Evolutionary conservation across 768 basidiomycete species (phyloP), one percentile per base, ranked within the genome.

Genomic region (Mrakia frigida): DNA sequence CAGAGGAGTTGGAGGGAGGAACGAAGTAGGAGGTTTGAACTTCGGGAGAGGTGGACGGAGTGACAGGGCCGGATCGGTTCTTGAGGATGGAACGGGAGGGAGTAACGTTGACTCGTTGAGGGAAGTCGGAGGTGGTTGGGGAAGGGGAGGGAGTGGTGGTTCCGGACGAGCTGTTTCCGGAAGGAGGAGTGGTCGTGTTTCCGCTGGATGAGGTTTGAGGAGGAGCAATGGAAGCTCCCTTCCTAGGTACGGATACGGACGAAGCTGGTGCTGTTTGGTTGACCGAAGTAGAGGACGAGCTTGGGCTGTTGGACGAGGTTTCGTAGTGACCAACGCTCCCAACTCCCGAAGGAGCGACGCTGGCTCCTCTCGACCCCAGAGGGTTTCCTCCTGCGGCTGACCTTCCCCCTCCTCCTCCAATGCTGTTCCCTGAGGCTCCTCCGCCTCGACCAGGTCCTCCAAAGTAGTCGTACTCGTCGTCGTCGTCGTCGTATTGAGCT

Each of bases 381-480:
- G 84, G 41, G 41, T 52, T 74, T 11, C 35, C 80, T 79, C 75
- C 74, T 84, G 84, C 70, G 78, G 80, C 73, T 79, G 65, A 52
- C 37, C 76, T 76, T 74, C 83, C 79, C 77, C 80, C 80, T 25
- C 76, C 75, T 74, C 83, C 79, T 78, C 80, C 80, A 39, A 80
- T 79, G 73, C 80, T 83, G 52, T 82, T 83, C 16, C 46, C 46
- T 18, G 18, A 14, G 33, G 56, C 23, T 28, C 23, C 56, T 56
- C 76, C 81, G 79, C 87, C 87, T 21, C 88, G 84, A 80, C 88
- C 88, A 13, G 89, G 86, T 2, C 87, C 88, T 14, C 83, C 87
- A 79, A 89, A 89, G 82, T 88, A 88, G 80, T 90, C 88, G 68
- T 83, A 84, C 59, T 84, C 85, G 50, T 85, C 82, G 70, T 85